Percentiles rank a stretch among this genome's conserved stretches.
These are phyloP conservation scores for Aaosphaeria arxii DNA, from an alignment of 2,329 filamentous ascomycete species.

Conservation along the genomic window DNA sequence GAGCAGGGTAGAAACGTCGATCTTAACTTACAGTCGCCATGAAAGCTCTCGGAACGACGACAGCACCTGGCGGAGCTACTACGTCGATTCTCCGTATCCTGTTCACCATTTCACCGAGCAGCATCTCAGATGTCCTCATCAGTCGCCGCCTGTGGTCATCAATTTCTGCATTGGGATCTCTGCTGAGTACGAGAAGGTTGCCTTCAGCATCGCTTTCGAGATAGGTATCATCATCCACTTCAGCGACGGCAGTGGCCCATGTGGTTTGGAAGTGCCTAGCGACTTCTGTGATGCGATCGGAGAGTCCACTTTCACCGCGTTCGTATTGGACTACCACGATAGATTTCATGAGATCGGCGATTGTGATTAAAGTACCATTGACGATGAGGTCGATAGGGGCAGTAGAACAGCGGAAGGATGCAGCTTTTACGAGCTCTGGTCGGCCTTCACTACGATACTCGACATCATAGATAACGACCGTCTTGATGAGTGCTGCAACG, in stretches of 20 bases:
- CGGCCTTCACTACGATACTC: constrained; percentile 54
- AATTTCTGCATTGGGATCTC: constrained; percentile 70
- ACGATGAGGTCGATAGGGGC: constrained; percentile 80
- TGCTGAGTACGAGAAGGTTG: constrained; percentile 77
- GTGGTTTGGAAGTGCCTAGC: constrained; percentile 77
- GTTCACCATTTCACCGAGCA: constrained; percentile 91
- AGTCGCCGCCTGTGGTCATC: constrained; percentile 69
- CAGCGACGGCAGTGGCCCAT: constrained; percentile 77
- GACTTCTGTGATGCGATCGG: constrained; percentile 66
- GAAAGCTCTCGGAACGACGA: constrained; percentile 80
- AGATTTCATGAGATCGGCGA: constrained; percentile 93
- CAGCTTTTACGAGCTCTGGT: constrained; percentile 63
- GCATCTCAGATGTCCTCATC: constrained; percentile 74
- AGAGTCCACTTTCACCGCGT: constrained; percentile 54
- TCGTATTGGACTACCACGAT: constrained; percentile 73
- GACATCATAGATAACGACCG: constrained; percentile 61
- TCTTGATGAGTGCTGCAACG: constrained; percentile 86
- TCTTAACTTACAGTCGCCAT: constrained; percentile 72
- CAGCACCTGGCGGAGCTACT: constrained; percentile 59
- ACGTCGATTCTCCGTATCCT: constrained; percentile 74
- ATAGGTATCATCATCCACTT: constrained; percentile 71
- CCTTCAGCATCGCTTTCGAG: constrained; percentile 83
- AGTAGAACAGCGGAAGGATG: constrained; percentile 76
- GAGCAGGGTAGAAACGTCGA: neutral
- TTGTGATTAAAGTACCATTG: constrained; percentile 70